Evolutionary conservation across 495 filamentous ascomycete species (phyloP).

Genomic region (Daldinia concentrica): DNA sequence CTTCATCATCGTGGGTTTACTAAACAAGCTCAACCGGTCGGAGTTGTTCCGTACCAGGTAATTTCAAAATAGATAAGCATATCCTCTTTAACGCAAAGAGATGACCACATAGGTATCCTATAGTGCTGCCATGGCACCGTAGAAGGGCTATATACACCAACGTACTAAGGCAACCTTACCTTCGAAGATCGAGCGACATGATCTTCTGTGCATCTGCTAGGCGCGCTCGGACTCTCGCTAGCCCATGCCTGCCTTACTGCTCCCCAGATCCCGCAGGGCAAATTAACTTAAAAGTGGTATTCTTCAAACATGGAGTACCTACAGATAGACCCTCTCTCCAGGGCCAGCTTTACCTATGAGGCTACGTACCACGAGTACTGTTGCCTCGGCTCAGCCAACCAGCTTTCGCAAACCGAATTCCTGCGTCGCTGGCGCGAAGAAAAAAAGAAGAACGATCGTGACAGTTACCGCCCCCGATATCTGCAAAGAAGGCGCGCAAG

Average conservation of each 20-base stretch:
- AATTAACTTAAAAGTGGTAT: slow-evolving; percentile 15
- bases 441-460: slow-evolving; percentile 20
- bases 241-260: slow-evolving; percentile 31
- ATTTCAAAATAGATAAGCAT: background rate
- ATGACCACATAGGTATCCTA: background rate
- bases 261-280: slow-evolving; percentile 33
- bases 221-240: slow-evolving; percentile 27
- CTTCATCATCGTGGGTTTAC: slow-evolving; percentile 34
- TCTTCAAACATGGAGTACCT: slow-evolving; percentile 17
- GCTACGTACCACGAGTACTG: slow-evolving; percentile 28
- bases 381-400: slow-evolving; percentile 31
- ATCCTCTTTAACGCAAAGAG: background rate
- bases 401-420: slow-evolving; percentile 9
- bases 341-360: slow-evolving; percentile 31
- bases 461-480: slow-evolving; percentile 28
- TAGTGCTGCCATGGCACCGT: slow-evolving; percentile 2
- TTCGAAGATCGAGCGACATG: slow-evolving; percentile 31
- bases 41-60: slow-evolving; percentile 30
- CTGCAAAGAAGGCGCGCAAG: slow-evolving; percentile 28
- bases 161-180: background rate
- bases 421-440: slow-evolving; percentile 12
- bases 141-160: slow-evolving; percentile 11
- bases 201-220: slow-evolving; percentile 36
- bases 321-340: slow-evolving; percentile 24
- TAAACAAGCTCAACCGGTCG: slow-evolving; percentile 32